Evolutionary conservation across 257 asterid species (phyloP).

Genomic region (Petunia secreta): DNA sequence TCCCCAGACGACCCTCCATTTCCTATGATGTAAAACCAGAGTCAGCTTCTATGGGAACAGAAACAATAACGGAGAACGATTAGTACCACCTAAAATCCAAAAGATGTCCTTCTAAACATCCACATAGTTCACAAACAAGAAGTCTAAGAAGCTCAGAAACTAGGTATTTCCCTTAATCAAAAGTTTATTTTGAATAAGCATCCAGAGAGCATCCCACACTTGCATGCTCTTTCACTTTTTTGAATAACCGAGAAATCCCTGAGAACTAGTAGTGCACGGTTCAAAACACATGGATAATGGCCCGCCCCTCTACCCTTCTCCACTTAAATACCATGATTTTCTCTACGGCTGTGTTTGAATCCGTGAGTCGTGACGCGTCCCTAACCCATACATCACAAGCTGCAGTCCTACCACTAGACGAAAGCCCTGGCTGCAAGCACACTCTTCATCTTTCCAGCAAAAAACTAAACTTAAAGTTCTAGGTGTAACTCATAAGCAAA

Average conservation of each 20-base stretch:
- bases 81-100: constrained; percentile 2
- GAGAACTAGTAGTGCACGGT: too few species aligned
- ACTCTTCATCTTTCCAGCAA: constrained; percentile 14
- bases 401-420: too few species aligned
- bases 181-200: background rate
- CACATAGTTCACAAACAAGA: constrained; percentile 13
- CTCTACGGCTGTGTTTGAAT: too few species aligned
- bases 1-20: constrained; percentile 70
- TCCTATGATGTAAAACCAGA: constrained; percentile 56
- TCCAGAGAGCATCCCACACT: constrained; percentile 1
- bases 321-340: too few species aligned
- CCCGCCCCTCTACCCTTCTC: too few species aligned
- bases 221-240: too few species aligned
- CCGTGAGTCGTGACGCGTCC: too few species aligned
- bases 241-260: too few species aligned
- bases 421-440: too few species aligned
- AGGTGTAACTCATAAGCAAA: background rate
- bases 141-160: constrained; percentile 9
- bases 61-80: background rate
- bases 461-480: background rate
- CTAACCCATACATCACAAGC: too few species aligned
- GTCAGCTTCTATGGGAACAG: background rate
- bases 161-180: background rate
- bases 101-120: background rate
- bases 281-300: too few species aligned